Percentiles rank a stretch among this genome's conserved stretches.
These are phyloP conservation scores for Hypericum perforatum DNA, from an alignment of 345 rosid genomes.

Conservation along the genomic window DNA sequence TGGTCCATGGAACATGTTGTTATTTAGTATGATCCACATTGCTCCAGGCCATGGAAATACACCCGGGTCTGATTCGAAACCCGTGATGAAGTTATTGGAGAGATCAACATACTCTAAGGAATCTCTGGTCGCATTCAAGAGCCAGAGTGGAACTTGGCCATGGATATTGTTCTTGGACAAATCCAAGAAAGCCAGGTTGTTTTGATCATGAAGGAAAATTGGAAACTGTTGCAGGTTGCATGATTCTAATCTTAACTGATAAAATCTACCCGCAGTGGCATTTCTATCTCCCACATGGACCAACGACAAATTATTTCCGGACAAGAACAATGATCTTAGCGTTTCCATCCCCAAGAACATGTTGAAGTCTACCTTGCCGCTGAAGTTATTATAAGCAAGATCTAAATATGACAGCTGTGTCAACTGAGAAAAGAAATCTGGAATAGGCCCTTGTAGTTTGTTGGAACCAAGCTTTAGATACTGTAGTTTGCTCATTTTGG, in stretches of 20 bases:
- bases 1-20: constrained; percentile 9
- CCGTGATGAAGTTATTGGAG: constrained; percentile 8
- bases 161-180: constrained; percentile 13
- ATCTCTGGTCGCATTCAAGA: not conserved
- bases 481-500: not conserved
- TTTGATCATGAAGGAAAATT: constrained; percentile 10
- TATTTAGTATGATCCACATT: not conserved
- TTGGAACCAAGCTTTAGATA: not conserved
- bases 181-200: not conserved
- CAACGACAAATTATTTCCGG: constrained; percentile 8
- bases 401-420: not conserved
- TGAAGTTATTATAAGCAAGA: constrained; percentile 6
- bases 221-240: constrained; percentile 21
- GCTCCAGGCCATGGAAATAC: not conserved
- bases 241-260: not conserved
- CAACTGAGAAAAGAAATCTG: constrained; percentile 9
- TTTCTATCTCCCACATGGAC: not conserved
- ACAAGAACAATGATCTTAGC: not conserved
- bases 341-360: constrained; percentile 4
- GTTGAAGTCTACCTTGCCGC: constrained; percentile 9
- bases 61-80: not conserved
- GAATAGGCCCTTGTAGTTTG: constrained; percentile 13
- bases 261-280: not conserved
- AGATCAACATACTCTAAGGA: constrained; percentile 1
- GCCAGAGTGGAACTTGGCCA: constrained; percentile 17